phyloP scores from a whole-genome alignment of 768 basidiomycete species.

The Boletus subparvulus region DNA sequence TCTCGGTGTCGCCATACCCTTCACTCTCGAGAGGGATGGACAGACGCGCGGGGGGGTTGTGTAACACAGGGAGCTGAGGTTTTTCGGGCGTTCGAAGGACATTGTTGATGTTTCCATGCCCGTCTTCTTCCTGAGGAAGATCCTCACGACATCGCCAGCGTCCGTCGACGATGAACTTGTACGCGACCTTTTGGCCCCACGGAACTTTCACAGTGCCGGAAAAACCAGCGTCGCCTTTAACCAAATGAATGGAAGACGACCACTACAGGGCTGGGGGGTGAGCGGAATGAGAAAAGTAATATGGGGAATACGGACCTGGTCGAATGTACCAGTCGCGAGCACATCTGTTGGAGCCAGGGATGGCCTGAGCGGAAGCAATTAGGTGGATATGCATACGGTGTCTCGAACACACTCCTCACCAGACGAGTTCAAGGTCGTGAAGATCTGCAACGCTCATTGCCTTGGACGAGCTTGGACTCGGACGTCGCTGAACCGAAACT shows the following conservation, averaged over 20 bases:
- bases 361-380: slow-evolving; percentile 47
- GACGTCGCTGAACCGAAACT: slow-evolving; percentile 17
- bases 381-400: slow-evolving; percentile 3
- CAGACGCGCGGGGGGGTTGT: slow-evolving; percentile 9
- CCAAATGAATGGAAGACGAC: slow-evolving; percentile 56
- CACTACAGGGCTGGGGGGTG: slow-evolving; percentile 42
- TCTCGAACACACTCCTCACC: slow-evolving; percentile 38
- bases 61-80: slow-evolving; percentile 24
- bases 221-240: slow-evolving; percentile 56
- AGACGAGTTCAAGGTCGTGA: slow-evolving; percentile 53
- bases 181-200: slow-evolving; percentile 60
- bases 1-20: slow-evolving; percentile 15
- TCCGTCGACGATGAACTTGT: slow-evolving; percentile 83
- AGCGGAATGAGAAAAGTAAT: slow-evolving; percentile 1
- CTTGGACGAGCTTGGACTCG: neutral
- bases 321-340: slow-evolving; percentile 76
- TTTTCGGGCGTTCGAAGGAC: slow-evolving; percentile 54
- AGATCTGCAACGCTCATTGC: slow-evolving; percentile 38
- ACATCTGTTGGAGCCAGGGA: slow-evolving; percentile 53
- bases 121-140: slow-evolving; percentile 60
- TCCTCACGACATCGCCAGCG: slow-evolving; percentile 55
- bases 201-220: slow-evolving; percentile 52
- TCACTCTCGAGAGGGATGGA: slow-evolving; percentile 14
- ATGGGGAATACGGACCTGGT: slow-evolving; percentile 53
- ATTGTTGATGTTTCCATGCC: slow-evolving; percentile 69